Base-by-base conservation (phyloP, 2,329 filamentous ascomycete genomes). In the Harringtonia aguacate region DNA sequence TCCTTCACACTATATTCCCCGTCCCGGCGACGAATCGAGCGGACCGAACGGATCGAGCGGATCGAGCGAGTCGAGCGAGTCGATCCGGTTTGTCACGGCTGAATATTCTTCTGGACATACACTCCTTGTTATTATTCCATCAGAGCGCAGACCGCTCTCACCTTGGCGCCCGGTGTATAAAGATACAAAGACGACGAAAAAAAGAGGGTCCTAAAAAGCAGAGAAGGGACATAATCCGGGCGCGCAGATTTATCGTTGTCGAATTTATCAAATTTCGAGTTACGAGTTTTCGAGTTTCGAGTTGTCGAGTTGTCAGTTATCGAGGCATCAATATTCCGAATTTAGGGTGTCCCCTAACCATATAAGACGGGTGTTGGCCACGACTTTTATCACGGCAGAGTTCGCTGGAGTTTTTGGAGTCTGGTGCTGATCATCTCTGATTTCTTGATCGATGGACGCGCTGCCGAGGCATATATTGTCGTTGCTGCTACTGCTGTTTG, bases 321-420 rank as follows among this genome's bases (percentile, higher is more conserved):
- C n/a, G 20, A 24, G 31, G 18, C 39, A 24, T 40, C 33, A 31
- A 18, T 22, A 18, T 14, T 18, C 20, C 34, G 29, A 28, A 35
- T 41, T 13, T 29, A 28, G 38, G 15, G 3, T 10, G 14, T 8
- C 29, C 29, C 22, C 10, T 21, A 13, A 37, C 12, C 24, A 36
- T 39, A 43, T 22, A 43, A 37, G 28, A 28, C 21, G 14, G 17
- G 15, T 42, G n/a, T 31, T 12, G n/a, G n/a, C n/a, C 24, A 17
- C 22, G 29, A 12, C 33, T n/a, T 35, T 10, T 27, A 17, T 22
- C 24, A 24, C 13, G 31, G 21, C 30, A 40, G 40, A 34, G 40
- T 31, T 24, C 21, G 40, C 37, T 46, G 45, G 41, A 46, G 45
- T 46, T 46, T n/a, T 42, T 35, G 45, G 45, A 46, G 45, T 46